These are phyloP conservation scores for Thermomyces lanuginosus DNA, from an alignment of 2,329 filamentous ascomycete species.

Conservation along the genomic window DNA sequence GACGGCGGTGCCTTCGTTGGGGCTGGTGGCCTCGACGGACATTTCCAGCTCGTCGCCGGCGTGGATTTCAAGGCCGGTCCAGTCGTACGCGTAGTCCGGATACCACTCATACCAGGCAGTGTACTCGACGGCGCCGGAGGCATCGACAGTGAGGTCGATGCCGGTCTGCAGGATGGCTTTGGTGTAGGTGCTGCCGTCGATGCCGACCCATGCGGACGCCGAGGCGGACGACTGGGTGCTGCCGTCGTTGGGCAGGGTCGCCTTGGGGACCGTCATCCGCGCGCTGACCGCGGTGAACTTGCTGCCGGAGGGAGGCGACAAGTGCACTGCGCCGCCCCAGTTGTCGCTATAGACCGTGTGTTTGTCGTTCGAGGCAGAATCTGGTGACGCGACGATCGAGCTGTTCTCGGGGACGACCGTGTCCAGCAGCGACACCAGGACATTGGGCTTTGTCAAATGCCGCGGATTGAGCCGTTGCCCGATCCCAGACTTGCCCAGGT, in stretches of 20 bases:
- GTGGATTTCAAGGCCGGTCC: slow-evolving; percentile 29
- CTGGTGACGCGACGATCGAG: too few species aligned
- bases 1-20: slow-evolving; percentile 29
- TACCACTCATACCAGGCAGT: slow-evolving; percentile 49
- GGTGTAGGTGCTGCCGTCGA: slow-evolving; percentile 44
- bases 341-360: slow-evolving; percentile 42
- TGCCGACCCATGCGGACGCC: slow-evolving; percentile 43
- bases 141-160: slow-evolving; percentile 37
- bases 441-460: too few species aligned
- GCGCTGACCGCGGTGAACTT: slow-evolving; percentile 31
- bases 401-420: too few species aligned
- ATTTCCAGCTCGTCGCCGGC: slow-evolving; percentile 32
- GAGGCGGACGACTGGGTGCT: slow-evolving; percentile 20
- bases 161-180: slow-evolving; percentile 42
- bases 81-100: slow-evolving; percentile 40
- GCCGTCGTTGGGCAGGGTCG: slow-evolving; percentile 26
- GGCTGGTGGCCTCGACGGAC: slow-evolving; percentile 26
- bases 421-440: too few species aligned
- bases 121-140: slow-evolving; percentile 24
- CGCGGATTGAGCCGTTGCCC: too few species aligned
- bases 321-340: slow-evolving; percentile 44
- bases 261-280: slow-evolving; percentile 38
- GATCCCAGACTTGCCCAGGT: too few species aligned
- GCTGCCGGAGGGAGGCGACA: slow-evolving; percentile 23
- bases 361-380: too few species aligned